Base-by-base conservation (phyloP, 805 yeast species). In the Yarrowia sp. region DNA sequence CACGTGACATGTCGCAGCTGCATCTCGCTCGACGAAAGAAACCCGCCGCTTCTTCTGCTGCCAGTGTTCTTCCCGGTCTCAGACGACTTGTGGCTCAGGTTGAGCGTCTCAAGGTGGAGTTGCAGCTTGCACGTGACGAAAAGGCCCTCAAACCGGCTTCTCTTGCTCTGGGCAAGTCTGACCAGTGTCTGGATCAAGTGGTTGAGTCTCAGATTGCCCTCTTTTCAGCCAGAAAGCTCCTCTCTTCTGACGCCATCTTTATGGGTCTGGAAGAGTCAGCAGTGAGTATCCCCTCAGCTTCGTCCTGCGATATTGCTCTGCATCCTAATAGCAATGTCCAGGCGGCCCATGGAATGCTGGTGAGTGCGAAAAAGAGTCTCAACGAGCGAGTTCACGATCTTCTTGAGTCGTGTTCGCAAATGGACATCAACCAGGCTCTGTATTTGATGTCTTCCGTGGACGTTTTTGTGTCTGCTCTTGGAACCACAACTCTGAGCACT, bases 241-340 rank as follows among this genome's bases (percentile, higher is more conserved):
- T 61, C n/a, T 36, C 43, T 38, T 34, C 55, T 0, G 66, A 61
- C 17, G 55, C 66, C 17, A 61, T 61, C 20, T 61, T 61, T 38
- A 24, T 47, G 33, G 53, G 55, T 5, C 55, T 61, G 12, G 66
- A 61, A 10, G 66, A 61, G 43, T 46, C 55, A 15, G 66, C 66
- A 6, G 14, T 61, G 10, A 46, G 55, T n/a, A 38, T 61, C 4
- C 66, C 66, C 36, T 46, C 66, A 15, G 66, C 66, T n/a, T 20
- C 43, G 19, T 9, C 38, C 20, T 38, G 55, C 10, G 55, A 61
- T 9, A 20, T 61, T 20, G 33, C 66, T 20, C 36, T 38, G 19
- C 66, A 61, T 38, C 66, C 66, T 34, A 61, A 61, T 14, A 8
- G 19, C 8, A 61, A 61, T 13, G 66, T 61, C 8, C 55, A 61